Evolutionary conservation across 1,139 yeast genomes (phyloP), one percentile per base, ranked within the genome.

Genomic region (Suhomyces choctaworum): DNA sequence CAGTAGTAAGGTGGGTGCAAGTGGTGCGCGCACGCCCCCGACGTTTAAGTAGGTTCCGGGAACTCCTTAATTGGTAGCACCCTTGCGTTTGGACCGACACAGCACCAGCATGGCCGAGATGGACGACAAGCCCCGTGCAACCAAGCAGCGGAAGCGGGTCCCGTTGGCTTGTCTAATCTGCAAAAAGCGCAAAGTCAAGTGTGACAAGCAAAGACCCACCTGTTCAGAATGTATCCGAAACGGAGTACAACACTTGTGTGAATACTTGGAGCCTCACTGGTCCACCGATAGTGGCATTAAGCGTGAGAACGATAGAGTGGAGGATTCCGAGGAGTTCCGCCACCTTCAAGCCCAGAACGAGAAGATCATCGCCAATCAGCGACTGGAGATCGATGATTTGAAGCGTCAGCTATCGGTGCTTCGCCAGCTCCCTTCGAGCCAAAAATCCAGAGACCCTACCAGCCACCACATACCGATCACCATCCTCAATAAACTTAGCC

Each of bases 221-320:
- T 70, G 76, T 47, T 62, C 70, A 2, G 74, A 73, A 7, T 70
- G 76, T 52, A 52, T 60, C 3, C 58, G 58, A 37, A 66, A 69
- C 41, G 70, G 70, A 5, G 76, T 68, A 17, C 60, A 62, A 20
- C 73, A 70, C 47, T 46, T 66, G 22, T 70, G 76, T 46, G 62
- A 63, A 32, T 70, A 69, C 40, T 38, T 66, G 11, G 73, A 66
- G 30, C 76, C 76, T 0, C 60, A 54, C 20, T 70, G 76, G 76
- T 51, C 56, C 10, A 35, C 34, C 12, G 29, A 28, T 7, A 20
- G 19, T 10, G 16, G 28, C 12, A 16, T 22, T 30, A 39, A 36
- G 22, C 26, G 23, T 14, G 36, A 36, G 6, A 16, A 16, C 13
- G 40, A 37, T 5, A 14, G 31, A 9, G 33, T 48, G 9, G 51